Conservation (phyloP, 1,284 basidiomycete genomes). For the Cryptococcus sp. region DNA sequence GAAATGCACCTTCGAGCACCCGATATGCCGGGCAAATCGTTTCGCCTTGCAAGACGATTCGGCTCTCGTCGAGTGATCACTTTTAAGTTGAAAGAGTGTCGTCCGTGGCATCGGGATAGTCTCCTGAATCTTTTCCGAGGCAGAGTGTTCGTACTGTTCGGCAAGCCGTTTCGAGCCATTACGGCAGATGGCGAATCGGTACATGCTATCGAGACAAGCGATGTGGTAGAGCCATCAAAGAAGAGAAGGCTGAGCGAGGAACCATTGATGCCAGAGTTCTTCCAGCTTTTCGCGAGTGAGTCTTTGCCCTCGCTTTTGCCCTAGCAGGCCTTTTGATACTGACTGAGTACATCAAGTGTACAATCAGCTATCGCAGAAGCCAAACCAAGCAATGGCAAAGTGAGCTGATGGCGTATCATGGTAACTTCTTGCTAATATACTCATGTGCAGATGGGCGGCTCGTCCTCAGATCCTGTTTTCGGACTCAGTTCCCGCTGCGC, state of each 20-base stretch:
- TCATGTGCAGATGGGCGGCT: slow-evolving; percentile 32
- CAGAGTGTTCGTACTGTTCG: slow-evolving; percentile 33
- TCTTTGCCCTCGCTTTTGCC: neutral
- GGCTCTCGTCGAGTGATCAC: slow-evolving; percentile 38
- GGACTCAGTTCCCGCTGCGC: slow-evolving; percentile 34
- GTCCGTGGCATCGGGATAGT: neutral
- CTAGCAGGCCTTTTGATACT: neutral
- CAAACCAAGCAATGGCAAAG: slow-evolving; percentile 46
- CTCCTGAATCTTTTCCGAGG: slow-evolving; percentile 32
- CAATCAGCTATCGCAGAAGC: slow-evolving; percentile 37
- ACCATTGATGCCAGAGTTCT: slow-evolving; percentile 21
- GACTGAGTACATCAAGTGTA: slow-evolving; percentile 23
- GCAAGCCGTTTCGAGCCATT: slow-evolving; percentile 33
- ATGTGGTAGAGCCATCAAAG: slow-evolving; percentile 8
- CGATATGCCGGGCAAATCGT: slow-evolving; percentile 38
- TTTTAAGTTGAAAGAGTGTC: slow-evolving; percentile 25
- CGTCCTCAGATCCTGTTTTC: slow-evolving; percentile 39
- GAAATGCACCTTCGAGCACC: slow-evolving; percentile 21
- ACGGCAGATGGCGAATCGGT: slow-evolving; percentile 34
- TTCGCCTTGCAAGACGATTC: slow-evolving; percentile 36
- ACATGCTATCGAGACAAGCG: slow-evolving; percentile 32
- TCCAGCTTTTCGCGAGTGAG: slow-evolving; percentile 25
- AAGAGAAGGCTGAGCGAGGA: neutral
- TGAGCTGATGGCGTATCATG: slow-evolving; percentile 8
- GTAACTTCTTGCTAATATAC: neutral